These are phyloP conservation scores for Sarcomyxa edulis DNA, from an alignment of 768 basidiomycete species.

Conservation along the genomic window DNA sequence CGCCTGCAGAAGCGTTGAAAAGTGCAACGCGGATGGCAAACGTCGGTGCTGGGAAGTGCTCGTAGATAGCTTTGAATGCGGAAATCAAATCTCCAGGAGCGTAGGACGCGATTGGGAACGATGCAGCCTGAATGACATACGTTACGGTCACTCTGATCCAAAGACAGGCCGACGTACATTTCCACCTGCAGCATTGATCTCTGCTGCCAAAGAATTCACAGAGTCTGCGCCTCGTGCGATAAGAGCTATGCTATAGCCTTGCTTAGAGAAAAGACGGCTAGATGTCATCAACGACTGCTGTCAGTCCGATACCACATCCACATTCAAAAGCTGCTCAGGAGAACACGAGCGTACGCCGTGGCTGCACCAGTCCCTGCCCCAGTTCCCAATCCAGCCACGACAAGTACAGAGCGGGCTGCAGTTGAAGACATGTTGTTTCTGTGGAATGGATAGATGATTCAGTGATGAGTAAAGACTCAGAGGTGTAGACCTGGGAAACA, in stretches of 20 bases:
- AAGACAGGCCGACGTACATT: constrained; percentile 34
- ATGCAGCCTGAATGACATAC: constrained; percentile 49
- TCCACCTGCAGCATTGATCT: constrained; percentile 54
- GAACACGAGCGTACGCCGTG: constrained; percentile 39
- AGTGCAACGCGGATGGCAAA: constrained; percentile 61
- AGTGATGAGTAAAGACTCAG: too few species aligned
- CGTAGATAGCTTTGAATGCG: constrained; percentile 41
- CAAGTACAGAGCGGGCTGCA: too few species aligned
- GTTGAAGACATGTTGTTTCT: too few species aligned
- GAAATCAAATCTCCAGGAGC: constrained; percentile 44
- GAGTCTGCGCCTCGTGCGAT: constrained; percentile 54
- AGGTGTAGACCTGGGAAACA: too few species aligned
- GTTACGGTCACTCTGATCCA: too few species aligned
- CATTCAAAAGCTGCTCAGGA: constrained; percentile 4
- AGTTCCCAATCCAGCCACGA: constrained; percentile 36
- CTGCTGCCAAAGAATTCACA: constrained; percentile 46
- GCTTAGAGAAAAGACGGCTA: constrained; percentile 55
- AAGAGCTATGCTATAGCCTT: constrained; percentile 64
- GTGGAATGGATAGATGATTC: too few species aligned
- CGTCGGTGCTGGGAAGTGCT: too few species aligned
- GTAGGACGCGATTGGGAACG: constrained; percentile 51
- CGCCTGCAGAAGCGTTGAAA: constrained; percentile 53
- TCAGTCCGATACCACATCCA: constrained; percentile 2
- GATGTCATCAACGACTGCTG: background rate
- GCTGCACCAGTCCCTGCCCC: constrained; percentile 52